Conservation (phyloP, 2,329 filamentous ascomycete species). For the Epichloe uncinata region DNA sequence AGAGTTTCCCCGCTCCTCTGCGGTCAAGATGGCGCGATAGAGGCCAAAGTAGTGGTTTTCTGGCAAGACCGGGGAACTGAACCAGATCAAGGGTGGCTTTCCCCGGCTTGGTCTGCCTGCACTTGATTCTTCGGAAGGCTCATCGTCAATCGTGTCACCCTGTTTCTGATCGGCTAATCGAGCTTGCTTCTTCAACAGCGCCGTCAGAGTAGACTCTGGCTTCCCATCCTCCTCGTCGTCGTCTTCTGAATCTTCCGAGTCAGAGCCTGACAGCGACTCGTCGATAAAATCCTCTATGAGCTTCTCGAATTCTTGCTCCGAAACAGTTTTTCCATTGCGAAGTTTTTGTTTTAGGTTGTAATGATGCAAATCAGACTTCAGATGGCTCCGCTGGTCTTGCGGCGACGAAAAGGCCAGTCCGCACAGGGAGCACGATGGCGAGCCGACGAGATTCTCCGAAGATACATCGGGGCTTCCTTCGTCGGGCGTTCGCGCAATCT, state of each 20-base stretch:
- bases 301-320: conserved; percentile 75
- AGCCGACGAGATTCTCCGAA: conserved; percentile 33
- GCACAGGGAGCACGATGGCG: conserved; percentile 75
- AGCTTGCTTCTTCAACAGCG: conserved; percentile 72
- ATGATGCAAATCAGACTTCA: conserved; percentile 79
- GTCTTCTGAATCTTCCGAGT: conserved; percentile 52
- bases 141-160: conserved; percentile 37
- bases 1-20: conserved; percentile 49
- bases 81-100: conserved; percentile 73
- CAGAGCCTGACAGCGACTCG: conserved; percentile 84
- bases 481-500: conserved; percentile 11
- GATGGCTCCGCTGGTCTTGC: conserved; percentile 72
- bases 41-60: conserved; percentile 70
- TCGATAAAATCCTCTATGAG: conserved; percentile 66
- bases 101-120: conserved; percentile 39
- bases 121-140: conserved; percentile 24
- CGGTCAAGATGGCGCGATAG: conserved; percentile 70
- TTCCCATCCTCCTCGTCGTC: conserved; percentile 36
- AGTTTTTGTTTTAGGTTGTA: conserved; percentile 94
- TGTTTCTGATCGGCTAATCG: conserved; percentile 44
- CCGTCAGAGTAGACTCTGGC: conserved; percentile 58
- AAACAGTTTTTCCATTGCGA: conserved; percentile 56
- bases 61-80: conserved; percentile 61
- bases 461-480: conserved; percentile 13
- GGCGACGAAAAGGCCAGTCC: conserved; percentile 56